Percentiles rank a stretch among this genome's conserved stretches.
phyloP scores from a whole-genome alignment of 306 rosid species.

The Vachellia collinsii region DNA sequence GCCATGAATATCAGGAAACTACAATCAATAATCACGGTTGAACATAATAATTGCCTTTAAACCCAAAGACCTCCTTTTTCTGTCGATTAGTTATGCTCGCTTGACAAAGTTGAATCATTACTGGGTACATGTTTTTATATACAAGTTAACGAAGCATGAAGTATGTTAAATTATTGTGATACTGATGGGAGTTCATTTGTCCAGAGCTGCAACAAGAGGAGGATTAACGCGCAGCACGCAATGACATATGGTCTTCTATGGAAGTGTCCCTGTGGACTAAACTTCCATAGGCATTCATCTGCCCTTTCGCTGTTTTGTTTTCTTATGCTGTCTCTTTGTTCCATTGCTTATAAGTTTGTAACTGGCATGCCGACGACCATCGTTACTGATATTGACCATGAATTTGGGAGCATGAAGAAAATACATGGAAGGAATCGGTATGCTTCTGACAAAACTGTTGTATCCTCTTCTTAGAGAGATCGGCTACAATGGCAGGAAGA shows the following conservation, averaged over 20 bases:
- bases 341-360: slow-evolving; percentile 68
- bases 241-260: slow-evolving; percentile 54
- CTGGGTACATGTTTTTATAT: not conserved
- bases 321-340: slow-evolving; percentile 37
- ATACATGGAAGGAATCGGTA: slow-evolving; percentile 55
- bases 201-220: slow-evolving; percentile 79
- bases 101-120: not conserved
- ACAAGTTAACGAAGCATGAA: not conserved
- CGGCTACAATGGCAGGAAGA: slow-evolving; percentile 57
- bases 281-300: slow-evolving; percentile 48
- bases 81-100: slow-evolving; percentile 7
- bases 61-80: not conserved
- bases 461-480: slow-evolving; percentile 69
- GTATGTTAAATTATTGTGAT: not conserved
- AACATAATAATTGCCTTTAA: slow-evolving; percentile 20
- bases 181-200: slow-evolving; percentile 41
- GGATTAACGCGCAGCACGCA: slow-evolving; percentile 98
- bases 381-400: slow-evolving; percentile 47
- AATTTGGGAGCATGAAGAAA: slow-evolving; percentile 42
- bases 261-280: slow-evolving; percentile 43
- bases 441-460: slow-evolving; percentile 83
- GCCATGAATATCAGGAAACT: slow-evolving; percentile 4
- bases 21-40: not conserved
- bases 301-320: slow-evolving; percentile 39
- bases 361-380: slow-evolving; percentile 64